Base-by-base conservation (phyloP, 805 yeast species). In the Metschnikowia baotianmanensis region DNA sequence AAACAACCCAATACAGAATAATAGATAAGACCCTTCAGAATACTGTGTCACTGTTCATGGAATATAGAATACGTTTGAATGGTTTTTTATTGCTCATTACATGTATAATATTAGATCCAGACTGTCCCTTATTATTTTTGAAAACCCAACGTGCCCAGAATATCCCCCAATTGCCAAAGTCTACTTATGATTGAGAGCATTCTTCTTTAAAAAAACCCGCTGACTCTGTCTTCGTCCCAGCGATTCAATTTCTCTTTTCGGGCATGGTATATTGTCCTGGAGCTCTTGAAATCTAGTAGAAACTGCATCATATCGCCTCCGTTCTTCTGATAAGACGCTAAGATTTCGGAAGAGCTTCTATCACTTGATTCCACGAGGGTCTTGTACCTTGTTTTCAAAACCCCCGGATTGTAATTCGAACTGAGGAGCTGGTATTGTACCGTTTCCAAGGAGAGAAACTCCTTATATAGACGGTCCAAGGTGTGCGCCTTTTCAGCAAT, bases 171-270 rank as follows among this genome's bases (percentile, higher is more conserved):
- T n/a, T n/a, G n/a, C n/a, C n/a, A n/a, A n/a, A n/a, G n/a, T n/a
- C n/a, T n/a, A n/a, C n/a, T n/a, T n/a, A n/a, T n/a, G n/a, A n/a
- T n/a, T n/a, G n/a, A n/a, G n/a, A n/a, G n/a, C n/a, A n/a, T n/a
- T n/a, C n/a, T n/a, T n/a, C n/a, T 12, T 23, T 43, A 58, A n/a
- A 62, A 48, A 31, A 65, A 59, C n/a, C 75, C 74, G 23, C 67
- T 58, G 0, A 69, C 72, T 23, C 75, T 47, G 42, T 69, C 74
- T 42, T 69, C 75, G 22, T 64, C 56, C 73, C 74, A 69, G 26
- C 75, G 43, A 45, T 65, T 55, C 42, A 67, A 46, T 49, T 67
- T 68, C 46, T 69, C 74, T 33, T 47, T 51, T 23, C 67, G 52
- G 16, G 58, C 46, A 49, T 69, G 73, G 46, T 65, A 68, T 33